phyloP scores from a whole-genome alignment of 1,139 yeast species.

The Scheffersomyces lignicola region DNA sequence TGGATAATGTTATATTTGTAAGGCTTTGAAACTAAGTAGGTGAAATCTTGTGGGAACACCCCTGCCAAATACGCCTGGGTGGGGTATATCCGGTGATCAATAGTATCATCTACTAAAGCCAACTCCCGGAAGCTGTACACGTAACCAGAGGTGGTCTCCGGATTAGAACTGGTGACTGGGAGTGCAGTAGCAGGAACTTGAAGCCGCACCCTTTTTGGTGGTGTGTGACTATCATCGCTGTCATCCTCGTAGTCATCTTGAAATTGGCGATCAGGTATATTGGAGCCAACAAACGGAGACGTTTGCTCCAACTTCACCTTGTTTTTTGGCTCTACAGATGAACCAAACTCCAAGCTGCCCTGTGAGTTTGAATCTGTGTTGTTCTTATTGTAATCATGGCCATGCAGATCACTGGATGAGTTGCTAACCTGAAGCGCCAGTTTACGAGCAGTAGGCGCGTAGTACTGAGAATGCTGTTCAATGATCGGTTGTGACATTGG shows the following conservation, averaged over 20 bases:
- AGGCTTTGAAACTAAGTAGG: slow-evolving; percentile 25
- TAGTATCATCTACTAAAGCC: slow-evolving; percentile 2
- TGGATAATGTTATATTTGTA: slow-evolving; percentile 13
- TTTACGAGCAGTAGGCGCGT: not conserved
- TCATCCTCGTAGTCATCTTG: slow-evolving; percentile 15
- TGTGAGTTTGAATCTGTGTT: not conserved
- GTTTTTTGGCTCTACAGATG: not conserved
- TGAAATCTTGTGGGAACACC: slow-evolving; percentile 23
- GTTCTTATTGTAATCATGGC: not conserved
- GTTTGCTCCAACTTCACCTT: not conserved
- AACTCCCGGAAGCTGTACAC: slow-evolving; percentile 4
- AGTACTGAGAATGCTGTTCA: not conserved
- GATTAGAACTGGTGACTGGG: slow-evolving; percentile 1
- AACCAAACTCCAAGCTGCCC: slow-evolving; percentile 1
- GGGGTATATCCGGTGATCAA: slow-evolving; percentile 17
- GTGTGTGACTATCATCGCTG: slow-evolving; percentile 4
- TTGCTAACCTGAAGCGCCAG: too few relatives aligned
- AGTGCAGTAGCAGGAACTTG: slow-evolving; percentile 8
- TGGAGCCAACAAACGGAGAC: not conserved
- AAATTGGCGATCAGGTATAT: slow-evolving; percentile 17
- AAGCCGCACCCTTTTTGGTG: not conserved
- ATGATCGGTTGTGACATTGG: not conserved
- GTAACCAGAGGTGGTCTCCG: not conserved
- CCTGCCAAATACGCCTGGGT: slow-evolving; percentile 20
- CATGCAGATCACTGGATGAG: not conserved